These are phyloP conservation scores for Chrysochromulina parva DNA, from an alignment of 78 protist genomes.

Conservation along the genomic window DNA sequence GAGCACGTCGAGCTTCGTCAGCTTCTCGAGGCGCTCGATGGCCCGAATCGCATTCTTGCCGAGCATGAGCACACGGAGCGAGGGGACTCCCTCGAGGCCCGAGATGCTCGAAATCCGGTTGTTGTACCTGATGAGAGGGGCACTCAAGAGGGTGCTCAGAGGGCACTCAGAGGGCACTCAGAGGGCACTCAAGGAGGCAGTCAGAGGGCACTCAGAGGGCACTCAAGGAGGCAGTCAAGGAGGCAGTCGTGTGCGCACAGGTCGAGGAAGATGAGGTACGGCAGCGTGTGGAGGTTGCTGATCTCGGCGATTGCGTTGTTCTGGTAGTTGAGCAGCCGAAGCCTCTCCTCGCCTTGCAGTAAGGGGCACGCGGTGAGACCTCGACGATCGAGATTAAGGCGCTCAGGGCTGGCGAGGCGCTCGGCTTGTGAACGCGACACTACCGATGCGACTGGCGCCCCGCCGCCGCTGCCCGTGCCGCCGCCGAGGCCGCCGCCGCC, in stretches of 20 bases:
- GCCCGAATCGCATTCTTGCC: slow-evolving; percentile 53
- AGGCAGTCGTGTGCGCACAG: not conserved
- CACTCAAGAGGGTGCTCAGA: too few relatives aligned
- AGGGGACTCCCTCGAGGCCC: slow-evolving; percentile 50
- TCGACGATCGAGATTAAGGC: slow-evolving; percentile 55
- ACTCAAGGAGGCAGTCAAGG: too few relatives aligned
- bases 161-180: too few relatives aligned
- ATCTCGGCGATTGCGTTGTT: slow-evolving; percentile 47
- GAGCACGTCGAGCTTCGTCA: slow-evolving; percentile 65
- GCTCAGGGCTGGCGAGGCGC: not conserved
- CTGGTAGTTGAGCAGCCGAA: slow-evolving; percentile 65
- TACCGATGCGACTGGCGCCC: not conserved
- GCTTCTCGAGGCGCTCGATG: slow-evolving; percentile 34
- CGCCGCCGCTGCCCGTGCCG: not conserved
- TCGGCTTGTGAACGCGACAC: not conserved
- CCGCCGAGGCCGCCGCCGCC: not conserved
- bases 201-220: too few relatives aligned
- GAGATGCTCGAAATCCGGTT: slow-evolving; percentile 32
- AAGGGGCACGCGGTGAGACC: slow-evolving; percentile 32
- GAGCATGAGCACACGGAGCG: slow-evolving; percentile 71
- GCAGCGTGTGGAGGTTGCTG: slow-evolving; percentile 33
- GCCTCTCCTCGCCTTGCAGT: slow-evolving; percentile 52
- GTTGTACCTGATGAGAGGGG: slow-evolving; percentile 16
- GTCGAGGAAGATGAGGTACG: slow-evolving; percentile 68
- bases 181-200: too few relatives aligned